Conservation (phyloP, 2,329 filamentous ascomycete genomes). For the Pseudocercospora musae region DNA sequence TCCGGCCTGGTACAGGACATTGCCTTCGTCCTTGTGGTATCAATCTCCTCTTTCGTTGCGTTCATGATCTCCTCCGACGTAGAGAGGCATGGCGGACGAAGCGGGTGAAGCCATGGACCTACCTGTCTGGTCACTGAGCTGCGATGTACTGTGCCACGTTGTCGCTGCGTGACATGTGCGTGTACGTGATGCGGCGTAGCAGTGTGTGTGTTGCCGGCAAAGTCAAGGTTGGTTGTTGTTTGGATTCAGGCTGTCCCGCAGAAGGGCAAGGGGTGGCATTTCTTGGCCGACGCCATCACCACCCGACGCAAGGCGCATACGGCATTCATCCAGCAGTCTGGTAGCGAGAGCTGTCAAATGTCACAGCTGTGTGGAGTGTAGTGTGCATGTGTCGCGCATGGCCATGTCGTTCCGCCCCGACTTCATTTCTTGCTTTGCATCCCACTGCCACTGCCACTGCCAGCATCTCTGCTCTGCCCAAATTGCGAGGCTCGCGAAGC, state of each 20-base stretch:
- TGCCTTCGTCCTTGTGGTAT: not conserved
- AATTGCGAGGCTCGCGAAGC: not conserved
- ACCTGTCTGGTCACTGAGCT: not conserved
- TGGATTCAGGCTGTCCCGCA: not conserved
- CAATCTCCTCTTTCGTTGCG: not conserved
- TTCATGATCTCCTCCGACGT: conserved; percentile 12
- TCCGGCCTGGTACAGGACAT: conserved; percentile 4
- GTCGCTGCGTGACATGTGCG: not conserved
- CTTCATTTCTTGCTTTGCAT: not conserved
- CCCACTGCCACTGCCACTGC: no score
- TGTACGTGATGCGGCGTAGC: not conserved
- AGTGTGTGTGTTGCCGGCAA: not conserved
- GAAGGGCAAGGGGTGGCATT: not conserved
- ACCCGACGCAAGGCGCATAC: not conserved
- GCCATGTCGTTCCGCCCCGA: not conserved
- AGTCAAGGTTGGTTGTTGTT: not conserved
- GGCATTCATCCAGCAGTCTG: not conserved
- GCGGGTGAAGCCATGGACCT: not conserved
- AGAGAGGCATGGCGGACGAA: not conserved
- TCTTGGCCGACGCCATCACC: not conserved
- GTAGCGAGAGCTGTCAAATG: not conserved
- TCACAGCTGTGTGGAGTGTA: not conserved
- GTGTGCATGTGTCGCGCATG: not conserved
- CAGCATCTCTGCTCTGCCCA: not conserved
- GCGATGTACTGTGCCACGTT: not conserved